A percentile compares a stretch with the other conserved stretches of the same genome.
Conservation (phyloP, 139 green algal species). For the Closterium sp. region DNA sequence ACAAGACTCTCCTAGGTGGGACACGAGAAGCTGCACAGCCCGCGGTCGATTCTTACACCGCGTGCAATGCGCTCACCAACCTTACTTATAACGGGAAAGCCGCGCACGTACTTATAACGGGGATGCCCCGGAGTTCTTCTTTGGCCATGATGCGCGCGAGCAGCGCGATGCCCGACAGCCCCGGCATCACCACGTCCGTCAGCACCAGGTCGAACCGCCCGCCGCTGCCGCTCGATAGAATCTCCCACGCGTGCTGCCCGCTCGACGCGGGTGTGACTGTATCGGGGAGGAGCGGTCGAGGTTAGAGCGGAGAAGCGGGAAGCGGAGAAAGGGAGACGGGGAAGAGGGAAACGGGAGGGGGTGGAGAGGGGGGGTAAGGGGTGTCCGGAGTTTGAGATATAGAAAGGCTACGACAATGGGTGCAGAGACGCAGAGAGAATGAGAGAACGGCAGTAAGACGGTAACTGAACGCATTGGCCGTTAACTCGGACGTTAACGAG, state of each 20-base stretch:
- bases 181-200: slow-evolving; percentile 52
- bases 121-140: slow-evolving; percentile 24
- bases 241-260: slow-evolving; percentile 31
- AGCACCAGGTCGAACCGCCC: slow-evolving; percentile 53
- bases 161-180: slow-evolving; percentile 44
- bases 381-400: no score
- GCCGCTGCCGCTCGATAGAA: slow-evolving; percentile 18
- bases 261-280: slow-evolving; percentile 37
- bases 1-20: no score
- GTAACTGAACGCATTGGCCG: no score
- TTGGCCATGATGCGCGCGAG: slow-evolving; percentile 43
- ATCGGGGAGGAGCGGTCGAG: background rate
- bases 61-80: no score
- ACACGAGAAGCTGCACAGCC: no score
- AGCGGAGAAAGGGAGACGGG: background rate
- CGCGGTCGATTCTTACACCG: no score
- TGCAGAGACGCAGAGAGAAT: no score
- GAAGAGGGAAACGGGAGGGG: background rate
- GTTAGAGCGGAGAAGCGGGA: background rate
- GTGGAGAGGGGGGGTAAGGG: no score
- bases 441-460: no score
- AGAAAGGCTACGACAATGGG: no score
- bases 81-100: no score
- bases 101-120: slow-evolving; percentile 45
- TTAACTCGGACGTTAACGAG: no score